Evolutionary conservation across 257 asterid species (phyloP), one percentile per base, ranked within the genome.

Genomic region (Gardenia jasminoides): DNA sequence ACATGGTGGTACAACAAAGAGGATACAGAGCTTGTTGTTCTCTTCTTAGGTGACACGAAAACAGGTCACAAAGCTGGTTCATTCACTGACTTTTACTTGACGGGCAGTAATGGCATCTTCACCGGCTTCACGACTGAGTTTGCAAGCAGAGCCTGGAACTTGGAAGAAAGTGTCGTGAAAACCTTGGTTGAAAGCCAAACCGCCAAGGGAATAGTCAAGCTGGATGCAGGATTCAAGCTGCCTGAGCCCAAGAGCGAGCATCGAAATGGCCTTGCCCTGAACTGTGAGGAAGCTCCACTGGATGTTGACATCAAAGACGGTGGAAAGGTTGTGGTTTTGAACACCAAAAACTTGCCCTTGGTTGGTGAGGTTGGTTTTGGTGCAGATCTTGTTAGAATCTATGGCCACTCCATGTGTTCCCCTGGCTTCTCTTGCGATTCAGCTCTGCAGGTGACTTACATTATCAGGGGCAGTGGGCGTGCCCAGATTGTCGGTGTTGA

Each of bases 361-460:
- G 97, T 94, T 4, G 97, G 96, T 0, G 93, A 91, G 74, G 92
- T 91, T 41, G 96, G 97, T 22, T 88, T 90, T 1, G 94, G 97
- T 19, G 97, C 97, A 0, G 97, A 91, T 77, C 97, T 92, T 33
- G 98, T 94, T 59, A 86, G 94, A 82, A 83, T 94, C 22, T 69
- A 85, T 10, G 98, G 97, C 31, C 83, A 78, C 50, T 93, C 98
- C 6, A 92, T 92, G 97, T 94, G 97, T 73, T 92, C 97, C 52
- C 98, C 98, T 0, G 97, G 97, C 26, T 92, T 94, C 85, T 91
- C 98, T 0, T 90, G 97, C 67, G 97, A 94, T 83, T 92, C 96
- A 1, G 98, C 98, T 20, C 74, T 90, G 78, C 98, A 92, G 88
- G 98, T 94, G 20, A 94, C 98, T 9, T 91, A 90, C 84, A 86